Conservation (phyloP, 768 basidiomycete species). For the Austroboletus festivus region DNA sequence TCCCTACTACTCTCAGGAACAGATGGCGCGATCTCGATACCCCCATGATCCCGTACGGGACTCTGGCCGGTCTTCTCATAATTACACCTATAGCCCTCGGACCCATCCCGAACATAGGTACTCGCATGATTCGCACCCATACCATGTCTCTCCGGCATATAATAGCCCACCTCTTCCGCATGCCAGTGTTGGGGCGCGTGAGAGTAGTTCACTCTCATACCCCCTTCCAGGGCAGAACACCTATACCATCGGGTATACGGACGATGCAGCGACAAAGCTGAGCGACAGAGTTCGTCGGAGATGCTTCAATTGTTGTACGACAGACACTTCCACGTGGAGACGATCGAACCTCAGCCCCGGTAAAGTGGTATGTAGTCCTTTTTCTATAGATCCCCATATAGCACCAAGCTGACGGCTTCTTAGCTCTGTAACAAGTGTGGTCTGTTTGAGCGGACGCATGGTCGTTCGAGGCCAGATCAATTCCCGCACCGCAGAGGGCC, state of each 20-base stretch:
- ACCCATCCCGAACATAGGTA: conserved; percentile 31
- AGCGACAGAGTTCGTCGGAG: conserved; percentile 71
- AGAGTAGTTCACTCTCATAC: conserved; percentile 30
- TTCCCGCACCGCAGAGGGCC: conserved; percentile 80
- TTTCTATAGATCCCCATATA: background rate
- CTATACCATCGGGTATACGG: conserved; percentile 52
- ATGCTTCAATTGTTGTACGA: conserved; percentile 84
- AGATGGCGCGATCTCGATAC: conserved; percentile 31
- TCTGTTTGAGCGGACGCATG: conserved; percentile 77
- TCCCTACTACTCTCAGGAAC: conserved; percentile 39
- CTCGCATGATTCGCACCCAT: conserved; percentile 33
- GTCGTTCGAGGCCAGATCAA: conserved; percentile 72
- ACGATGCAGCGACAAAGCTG: conserved; percentile 79
- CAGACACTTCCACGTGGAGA: conserved; percentile 81
- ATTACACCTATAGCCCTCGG: conserved; percentile 28
- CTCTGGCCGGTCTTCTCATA: conserved; percentile 34
- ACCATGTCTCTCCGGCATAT: conserved; percentile 26
- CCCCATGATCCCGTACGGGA: conserved; percentile 34
- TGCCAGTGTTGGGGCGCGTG: conserved; percentile 17
- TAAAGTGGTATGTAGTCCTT: conserved; percentile 55
- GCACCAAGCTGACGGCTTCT: conserved; percentile 2
- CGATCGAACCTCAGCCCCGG: conserved; percentile 74
- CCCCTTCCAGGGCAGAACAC: conserved; percentile 38
- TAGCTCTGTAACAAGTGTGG: conserved; percentile 67
- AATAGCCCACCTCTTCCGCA: conserved; percentile 29